Conservation (phyloP, 306 rosid genomes). For the Calophaca sinica region DNA sequence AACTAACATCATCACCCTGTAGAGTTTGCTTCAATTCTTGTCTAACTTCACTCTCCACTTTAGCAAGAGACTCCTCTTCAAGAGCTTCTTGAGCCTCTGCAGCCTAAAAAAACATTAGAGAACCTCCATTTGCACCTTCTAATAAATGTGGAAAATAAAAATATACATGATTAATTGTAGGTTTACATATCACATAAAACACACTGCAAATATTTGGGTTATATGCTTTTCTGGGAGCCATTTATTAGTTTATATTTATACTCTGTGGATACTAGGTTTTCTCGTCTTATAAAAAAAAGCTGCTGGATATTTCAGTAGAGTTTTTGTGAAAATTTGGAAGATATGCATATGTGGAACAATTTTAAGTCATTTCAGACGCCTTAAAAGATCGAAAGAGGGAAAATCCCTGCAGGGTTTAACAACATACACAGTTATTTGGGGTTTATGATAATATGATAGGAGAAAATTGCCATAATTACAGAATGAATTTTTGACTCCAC, state of each 20-base stretch:
- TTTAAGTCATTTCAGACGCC: conserved; percentile 16
- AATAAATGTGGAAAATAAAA: conserved; percentile 18
- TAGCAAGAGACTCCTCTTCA: conserved; percentile 93
- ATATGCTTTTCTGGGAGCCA: conserved; percentile 1
- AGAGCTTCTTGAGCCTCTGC: conserved; percentile 99
- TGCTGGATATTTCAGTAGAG: not conserved
- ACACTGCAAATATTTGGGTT: conserved; percentile 29
- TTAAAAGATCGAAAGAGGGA: not conserved
- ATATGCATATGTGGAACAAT: not conserved
- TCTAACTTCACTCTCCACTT: conserved; percentile 90
- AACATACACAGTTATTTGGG: no score
- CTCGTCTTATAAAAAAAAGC: not conserved
- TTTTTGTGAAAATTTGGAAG: not conserved
- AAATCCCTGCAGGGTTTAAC: not conserved
- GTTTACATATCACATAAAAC: conserved; percentile 33
- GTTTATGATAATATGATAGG: no score
- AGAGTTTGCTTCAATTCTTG: conserved; percentile 81
- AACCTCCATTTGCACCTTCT: conserved; percentile 44
- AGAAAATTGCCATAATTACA: no score
- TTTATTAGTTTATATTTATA: not conserved
- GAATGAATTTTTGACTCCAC: no score
- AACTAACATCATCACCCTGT: conserved; percentile 79
- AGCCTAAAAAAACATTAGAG: conserved; percentile 75
- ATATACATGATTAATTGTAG: not conserved
- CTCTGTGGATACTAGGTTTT: conserved; percentile 24